Percentiles rank a stretch among this genome's conserved stretches.
These are phyloP conservation scores for Vaccinium macrocarpon DNA, from an alignment of 148 eudicot species.

Conservation along the genomic window DNA sequence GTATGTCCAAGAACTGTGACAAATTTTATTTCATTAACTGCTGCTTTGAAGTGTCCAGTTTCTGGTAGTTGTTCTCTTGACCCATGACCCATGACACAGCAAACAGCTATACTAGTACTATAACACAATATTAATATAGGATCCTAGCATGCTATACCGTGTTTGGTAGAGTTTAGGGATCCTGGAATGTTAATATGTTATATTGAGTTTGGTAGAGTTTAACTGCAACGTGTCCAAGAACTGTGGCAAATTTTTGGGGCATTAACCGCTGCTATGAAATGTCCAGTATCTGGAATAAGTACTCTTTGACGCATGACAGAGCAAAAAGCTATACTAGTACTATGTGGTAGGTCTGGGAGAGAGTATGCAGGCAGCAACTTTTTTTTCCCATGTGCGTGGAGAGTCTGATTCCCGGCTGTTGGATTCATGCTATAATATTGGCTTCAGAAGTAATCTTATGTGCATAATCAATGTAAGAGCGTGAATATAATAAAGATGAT, in stretches of 20 bases:
- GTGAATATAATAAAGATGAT: neutral
- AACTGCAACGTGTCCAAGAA: no score
- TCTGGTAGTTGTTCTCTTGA: neutral
- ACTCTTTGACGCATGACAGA: no score
- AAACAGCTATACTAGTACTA: neutral
- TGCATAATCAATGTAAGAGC: neutral
- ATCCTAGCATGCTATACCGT: no score
- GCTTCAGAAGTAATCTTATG: neutral
- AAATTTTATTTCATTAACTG: neutral
- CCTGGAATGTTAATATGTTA: no score
- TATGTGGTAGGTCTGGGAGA: neutral
- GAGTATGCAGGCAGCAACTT: neutral
- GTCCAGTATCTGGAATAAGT: no score
- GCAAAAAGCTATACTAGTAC: no score
- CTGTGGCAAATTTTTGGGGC: no score
- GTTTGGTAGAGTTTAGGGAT: no score
- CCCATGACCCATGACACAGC: neutral
- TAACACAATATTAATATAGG: neutral
- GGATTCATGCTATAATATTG: conserved; percentile 2
- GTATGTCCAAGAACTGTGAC: neutral
- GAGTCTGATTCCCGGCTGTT: neutral
- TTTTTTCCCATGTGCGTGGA: neutral
- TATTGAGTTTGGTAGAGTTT: no score
- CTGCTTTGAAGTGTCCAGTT: neutral
- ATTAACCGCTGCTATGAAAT: no score